Percentiles rank a stretch among this genome's conserved stretches.
phyloP scores from a whole-genome alignment of 2,329 filamentous ascomycete species.

The Dactylella cylindrospora region DNA sequence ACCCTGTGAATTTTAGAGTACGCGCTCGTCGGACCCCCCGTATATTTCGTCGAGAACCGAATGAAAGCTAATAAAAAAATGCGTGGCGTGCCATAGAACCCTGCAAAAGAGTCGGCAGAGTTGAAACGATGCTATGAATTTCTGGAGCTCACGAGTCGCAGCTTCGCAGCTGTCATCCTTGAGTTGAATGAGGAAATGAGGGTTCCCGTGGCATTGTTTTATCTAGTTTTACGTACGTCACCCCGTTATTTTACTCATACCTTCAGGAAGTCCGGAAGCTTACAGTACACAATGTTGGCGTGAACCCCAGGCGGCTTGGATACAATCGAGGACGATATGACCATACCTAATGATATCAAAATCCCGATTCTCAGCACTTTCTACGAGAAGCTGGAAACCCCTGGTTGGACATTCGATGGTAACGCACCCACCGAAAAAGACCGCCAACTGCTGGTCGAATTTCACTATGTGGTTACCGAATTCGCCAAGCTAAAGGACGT shows the following conservation, averaged over 20 bases:
- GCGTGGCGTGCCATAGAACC: slow-evolving; percentile 55
- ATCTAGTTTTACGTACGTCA: slow-evolving; percentile 71
- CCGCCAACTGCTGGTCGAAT: slow-evolving; percentile 85
- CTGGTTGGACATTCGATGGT: slow-evolving; percentile 86
- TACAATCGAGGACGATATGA: slow-evolving; percentile 99
- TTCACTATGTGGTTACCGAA: slow-evolving; percentile 81
- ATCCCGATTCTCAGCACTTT: slow-evolving; percentile 84
- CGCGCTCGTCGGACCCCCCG: not conserved
- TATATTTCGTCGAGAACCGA: not conserved
- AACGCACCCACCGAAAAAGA: slow-evolving; percentile 94
- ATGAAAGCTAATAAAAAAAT: slow-evolving; percentile 5
- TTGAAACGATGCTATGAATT: slow-evolving; percentile 82
- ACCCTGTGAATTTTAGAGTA: slow-evolving; percentile 20
- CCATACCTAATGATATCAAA: slow-evolving; percentile 76
- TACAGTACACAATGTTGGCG: not conserved
- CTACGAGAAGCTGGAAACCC: slow-evolving; percentile 71
- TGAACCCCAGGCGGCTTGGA: slow-evolving; percentile 67
- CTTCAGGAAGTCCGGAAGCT: slow-evolving; percentile 1
- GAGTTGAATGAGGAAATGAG: slow-evolving; percentile 94
- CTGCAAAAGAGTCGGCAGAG: slow-evolving; percentile 70
- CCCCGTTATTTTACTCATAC: not conserved
- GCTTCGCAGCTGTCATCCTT: slow-evolving; percentile 89
- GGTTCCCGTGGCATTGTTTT: slow-evolving; percentile 86
- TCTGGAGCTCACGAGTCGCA: slow-evolving; percentile 84
- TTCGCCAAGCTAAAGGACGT: slow-evolving; percentile 82